Conservation (phyloP, 352 stramenopile genomes). For the Pythium diclinum region DNA sequence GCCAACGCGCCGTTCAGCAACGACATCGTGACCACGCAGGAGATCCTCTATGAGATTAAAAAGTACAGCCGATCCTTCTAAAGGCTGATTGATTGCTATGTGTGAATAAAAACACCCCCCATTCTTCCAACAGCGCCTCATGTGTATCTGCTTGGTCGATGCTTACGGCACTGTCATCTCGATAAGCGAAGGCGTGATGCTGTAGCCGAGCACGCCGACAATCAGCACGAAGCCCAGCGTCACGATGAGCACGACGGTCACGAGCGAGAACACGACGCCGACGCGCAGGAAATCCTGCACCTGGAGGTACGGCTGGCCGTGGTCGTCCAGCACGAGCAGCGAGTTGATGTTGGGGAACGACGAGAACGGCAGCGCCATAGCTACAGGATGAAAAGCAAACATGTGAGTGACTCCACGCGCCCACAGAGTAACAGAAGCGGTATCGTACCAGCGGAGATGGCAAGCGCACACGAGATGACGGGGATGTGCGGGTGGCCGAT, state of each 20-base stretch:
- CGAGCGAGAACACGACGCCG: slow-evolving; percentile 81
- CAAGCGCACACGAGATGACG: slow-evolving; percentile 78
- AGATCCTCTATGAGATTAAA: slow-evolving; percentile 98
- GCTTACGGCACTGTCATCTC: not conserved
- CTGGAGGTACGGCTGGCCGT: slow-evolving; percentile 83
- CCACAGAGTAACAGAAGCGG: not conserved
- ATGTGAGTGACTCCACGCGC: not conserved
- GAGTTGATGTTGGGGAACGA: slow-evolving; percentile 94
- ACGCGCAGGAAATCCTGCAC: slow-evolving; percentile 87
- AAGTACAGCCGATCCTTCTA: slow-evolving; percentile 95
- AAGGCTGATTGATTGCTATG: not conserved
- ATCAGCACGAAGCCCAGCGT: slow-evolving; percentile 85
- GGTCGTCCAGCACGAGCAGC: slow-evolving; percentile 87
- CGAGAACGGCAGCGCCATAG: slow-evolving; percentile 89
- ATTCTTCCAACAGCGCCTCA: too few species aligned
- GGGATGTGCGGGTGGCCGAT: slow-evolving; percentile 85
- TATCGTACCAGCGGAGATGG: slow-evolving; percentile 82
- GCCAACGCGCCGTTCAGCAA: slow-evolving; percentile 74
- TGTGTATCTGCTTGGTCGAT: too few species aligned
- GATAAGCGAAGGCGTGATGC: slow-evolving; percentile 40
- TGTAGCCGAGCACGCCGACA: slow-evolving; percentile 73
- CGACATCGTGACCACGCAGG: slow-evolving; percentile 94
- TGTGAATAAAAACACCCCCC: slow-evolving; percentile 1
- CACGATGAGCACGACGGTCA: slow-evolving; percentile 83
- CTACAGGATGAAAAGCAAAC: slow-evolving; percentile 27